Evolutionary conservation across 768 basidiomycete genomes (phyloP), one percentile per base, ranked within the genome.

Genomic region (Chalciporus sphaerocephalus): DNA sequence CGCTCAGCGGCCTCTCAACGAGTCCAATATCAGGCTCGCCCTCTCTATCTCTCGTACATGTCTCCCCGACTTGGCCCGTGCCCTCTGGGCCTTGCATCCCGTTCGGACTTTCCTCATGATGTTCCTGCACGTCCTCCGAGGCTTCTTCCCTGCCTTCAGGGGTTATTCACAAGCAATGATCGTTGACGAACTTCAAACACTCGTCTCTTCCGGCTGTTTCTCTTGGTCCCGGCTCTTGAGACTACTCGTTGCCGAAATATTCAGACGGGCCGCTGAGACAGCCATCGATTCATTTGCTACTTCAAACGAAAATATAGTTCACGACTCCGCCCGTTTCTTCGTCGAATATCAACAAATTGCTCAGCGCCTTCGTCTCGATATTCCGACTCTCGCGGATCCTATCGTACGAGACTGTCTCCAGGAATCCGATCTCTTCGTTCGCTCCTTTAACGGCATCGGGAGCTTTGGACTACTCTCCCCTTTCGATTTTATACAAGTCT

Each of bases 91-190:
- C 40, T 66, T 84, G 25, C 85, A 90, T 54, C 88, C 87, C 25
- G 54, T 81, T 38, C 76, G 87, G 47, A 81, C 85, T 17, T 69
- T 76, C n/a, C 69, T 86, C 44, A 83, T 91, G 80, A 68, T 90
- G 62, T 45, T 74, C 48, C 68, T 89, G 53, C 85, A 88, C 62
- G 66, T 90, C 41, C 55, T 83, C 47, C 78, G 86, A 54, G 89
- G 87, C 50, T 68, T 85, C 47, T 81, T 90, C 59, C 88, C 88
- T 27, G 89, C 87, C 9, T 85, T 86, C 65, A 79, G 86, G 67
- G 84, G 86, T 50, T 91, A 88, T 70, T 89, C 89, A 8, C 89
- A 91, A 74, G 87, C 87, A 43, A 67, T 87, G 64, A 86, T 91
- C 54, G 81, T 91, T 53, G 83, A 92, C 67, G 87, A 92, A 88